Conservation (phyloP, 345 rosid species). For the Ailanthus altissimus region DNA sequence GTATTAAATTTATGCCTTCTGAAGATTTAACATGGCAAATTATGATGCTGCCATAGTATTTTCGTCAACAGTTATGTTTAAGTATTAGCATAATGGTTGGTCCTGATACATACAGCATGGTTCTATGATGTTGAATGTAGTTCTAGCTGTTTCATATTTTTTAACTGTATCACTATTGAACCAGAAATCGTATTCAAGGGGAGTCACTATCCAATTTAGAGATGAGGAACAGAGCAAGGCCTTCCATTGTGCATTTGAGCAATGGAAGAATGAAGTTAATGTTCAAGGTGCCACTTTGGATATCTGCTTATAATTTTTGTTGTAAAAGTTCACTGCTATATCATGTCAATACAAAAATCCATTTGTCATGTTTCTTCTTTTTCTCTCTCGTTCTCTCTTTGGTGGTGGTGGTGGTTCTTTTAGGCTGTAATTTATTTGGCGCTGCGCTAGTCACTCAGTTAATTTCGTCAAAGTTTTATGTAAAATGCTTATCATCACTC, state of each 20-base stretch:
- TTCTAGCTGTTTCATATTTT: slow-evolving; percentile 26
- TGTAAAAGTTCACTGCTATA: slow-evolving; percentile 4
- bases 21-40: neutral
- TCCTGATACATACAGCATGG: slow-evolving; percentile 1
- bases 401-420: neutral
- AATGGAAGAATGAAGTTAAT: slow-evolving; percentile 65
- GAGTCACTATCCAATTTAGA: slow-evolving; percentile 61
- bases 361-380: neutral
- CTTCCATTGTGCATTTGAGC: slow-evolving; percentile 80
- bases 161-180: slow-evolving; percentile 33
- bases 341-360: slow-evolving; percentile 4
- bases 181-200: slow-evolving; percentile 72
- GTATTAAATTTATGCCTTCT: neutral
- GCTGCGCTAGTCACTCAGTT: neutral
- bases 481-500: neutral
- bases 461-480: slow-evolving; percentile 2
- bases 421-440: neutral
- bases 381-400: no score
- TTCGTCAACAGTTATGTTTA: neutral
- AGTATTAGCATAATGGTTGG: slow-evolving; percentile 5
- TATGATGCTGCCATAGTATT: neutral
- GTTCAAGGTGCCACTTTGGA: slow-evolving; percentile 60
- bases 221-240: slow-evolving; percentile 73
- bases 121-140: slow-evolving; percentile 20
- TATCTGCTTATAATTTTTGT: slow-evolving; percentile 23